Evolutionary conservation across 202 grass and related monocot species (phyloP).

Genomic region (Brachypodium distachyon): DNA sequence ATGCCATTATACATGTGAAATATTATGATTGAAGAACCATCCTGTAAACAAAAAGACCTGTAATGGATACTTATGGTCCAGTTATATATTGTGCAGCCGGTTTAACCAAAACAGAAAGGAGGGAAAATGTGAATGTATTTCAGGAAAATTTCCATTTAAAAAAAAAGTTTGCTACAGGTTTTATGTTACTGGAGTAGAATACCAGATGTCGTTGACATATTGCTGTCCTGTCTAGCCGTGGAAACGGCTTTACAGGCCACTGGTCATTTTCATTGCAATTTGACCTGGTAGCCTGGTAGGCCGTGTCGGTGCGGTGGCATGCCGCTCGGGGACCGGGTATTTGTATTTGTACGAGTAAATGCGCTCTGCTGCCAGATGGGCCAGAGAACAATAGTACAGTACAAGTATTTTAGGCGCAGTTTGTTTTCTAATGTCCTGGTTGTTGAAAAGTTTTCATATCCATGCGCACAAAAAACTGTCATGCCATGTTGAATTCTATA

Average conservation of each 20-base stretch:
- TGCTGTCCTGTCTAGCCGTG: not conserved
- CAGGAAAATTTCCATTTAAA: conserved; percentile 8
- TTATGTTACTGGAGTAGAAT: not conserved
- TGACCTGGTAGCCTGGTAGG: not conserved
- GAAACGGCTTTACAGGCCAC: not conserved
- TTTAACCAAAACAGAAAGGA: not conserved
- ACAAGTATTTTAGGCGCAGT: not conserved
- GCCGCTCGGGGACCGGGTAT: not conserved
- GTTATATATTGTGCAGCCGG: not conserved
- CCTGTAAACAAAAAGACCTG: conserved; percentile 24
- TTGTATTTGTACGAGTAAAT: conserved; percentile 7
- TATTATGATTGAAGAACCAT: conserved; percentile 18
- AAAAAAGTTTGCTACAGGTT: not conserved
- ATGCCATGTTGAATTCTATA: no score
- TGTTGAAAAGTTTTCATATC: not conserved
- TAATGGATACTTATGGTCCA: conserved; percentile 11
- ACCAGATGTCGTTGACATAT: no score
- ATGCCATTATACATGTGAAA: conserved; percentile 43
- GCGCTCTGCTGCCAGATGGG: not conserved
- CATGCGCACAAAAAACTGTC: no score
- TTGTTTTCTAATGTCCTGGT: not conserved
- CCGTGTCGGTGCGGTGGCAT: not conserved
- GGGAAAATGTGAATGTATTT: not conserved
- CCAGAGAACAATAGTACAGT: not conserved
- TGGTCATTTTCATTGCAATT: conserved; percentile 5